Conservation (phyloP, 352 stramenopile genomes). For the Globisporangium okanoganense region DNA sequence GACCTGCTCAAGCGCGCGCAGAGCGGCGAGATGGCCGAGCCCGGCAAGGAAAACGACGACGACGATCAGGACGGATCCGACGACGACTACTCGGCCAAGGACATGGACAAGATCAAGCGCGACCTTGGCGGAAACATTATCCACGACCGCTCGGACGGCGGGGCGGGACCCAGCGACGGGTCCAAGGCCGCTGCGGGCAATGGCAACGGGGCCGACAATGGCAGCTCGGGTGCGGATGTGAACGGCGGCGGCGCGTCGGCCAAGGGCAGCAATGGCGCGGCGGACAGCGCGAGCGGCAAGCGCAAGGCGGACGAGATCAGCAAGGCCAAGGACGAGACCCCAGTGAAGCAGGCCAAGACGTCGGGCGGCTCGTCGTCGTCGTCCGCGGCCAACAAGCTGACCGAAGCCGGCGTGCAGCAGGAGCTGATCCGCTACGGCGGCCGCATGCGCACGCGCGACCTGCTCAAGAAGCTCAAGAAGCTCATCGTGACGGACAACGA, state of each 20-base stretch:
- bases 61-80: conserved; percentile 54
- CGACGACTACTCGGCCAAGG: conserved; percentile 71
- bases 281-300: conserved; percentile 32
- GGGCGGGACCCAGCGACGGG: conserved; percentile 10
- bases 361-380: conserved; percentile 22
- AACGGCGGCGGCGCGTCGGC: conserved; percentile 7
- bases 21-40: conserved; percentile 65
- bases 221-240: conserved; percentile 13
- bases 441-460: conserved; percentile 72
- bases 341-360: conserved; percentile 37
- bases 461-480: conserved; percentile 82
- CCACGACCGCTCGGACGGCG: conserved; percentile 40
- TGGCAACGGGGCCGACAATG: conserved; percentile 10
- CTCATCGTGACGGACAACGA: conserved; percentile 78
- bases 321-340: conserved; percentile 42
- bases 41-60: conserved; percentile 54
- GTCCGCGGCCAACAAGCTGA: conserved; percentile 48
- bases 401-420: conserved; percentile 78
- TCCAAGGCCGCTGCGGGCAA: conserved; percentile 19
- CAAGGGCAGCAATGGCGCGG: conserved; percentile 22
- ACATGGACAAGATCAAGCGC: conserved; percentile 80
- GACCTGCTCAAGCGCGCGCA: conserved; percentile 76
- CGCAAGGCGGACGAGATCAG: conserved; percentile 37
- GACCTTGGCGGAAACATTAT: conserved; percentile 84
- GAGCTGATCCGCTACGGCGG: conserved; percentile 81